Percentiles rank a stretch among this genome's conserved stretches.
phyloP scores from a whole-genome alignment of 1,284 basidiomycete genomes.

The Leccinum angustisporum region DNA sequence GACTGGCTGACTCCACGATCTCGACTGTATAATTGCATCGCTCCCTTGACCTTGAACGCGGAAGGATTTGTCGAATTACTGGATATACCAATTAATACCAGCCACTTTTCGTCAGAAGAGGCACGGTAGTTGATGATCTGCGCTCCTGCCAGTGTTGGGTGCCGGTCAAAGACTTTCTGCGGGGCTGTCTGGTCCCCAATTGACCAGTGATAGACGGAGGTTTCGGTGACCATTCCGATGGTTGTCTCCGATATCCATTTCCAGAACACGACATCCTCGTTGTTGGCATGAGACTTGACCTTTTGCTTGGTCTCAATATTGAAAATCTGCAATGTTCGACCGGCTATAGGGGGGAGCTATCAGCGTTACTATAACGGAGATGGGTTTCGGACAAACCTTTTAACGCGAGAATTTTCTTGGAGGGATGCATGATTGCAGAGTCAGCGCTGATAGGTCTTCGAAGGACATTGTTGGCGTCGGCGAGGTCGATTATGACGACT shows the following conservation, averaged over 20 bases:
- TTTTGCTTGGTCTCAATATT: slow-evolving; percentile 98
- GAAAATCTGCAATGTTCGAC: slow-evolving; percentile 95
- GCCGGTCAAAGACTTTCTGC: slow-evolving; percentile 95
- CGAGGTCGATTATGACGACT: slow-evolving; percentile 96
- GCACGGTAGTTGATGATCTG: slow-evolving; percentile 99
- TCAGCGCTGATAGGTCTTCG: slow-evolving; percentile 96
- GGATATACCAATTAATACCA: slow-evolving; percentile 94
- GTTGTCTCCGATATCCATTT: slow-evolving; percentile 94
- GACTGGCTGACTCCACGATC: slow-evolving; percentile 96
- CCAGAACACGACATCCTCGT: slow-evolving; percentile 98
- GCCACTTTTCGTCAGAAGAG: slow-evolving; percentile 94
- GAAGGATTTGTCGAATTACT: slow-evolving; percentile 90
- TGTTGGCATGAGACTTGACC: slow-evolving; percentile 94
- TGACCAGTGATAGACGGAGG: slow-evolving; percentile 94
- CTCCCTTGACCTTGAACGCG: slow-evolving; percentile 97
- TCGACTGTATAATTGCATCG: slow-evolving; percentile 92
- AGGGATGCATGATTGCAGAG: slow-evolving; percentile 98
- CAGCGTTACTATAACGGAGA: neutral
- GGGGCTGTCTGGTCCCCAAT: slow-evolving; percentile 73
- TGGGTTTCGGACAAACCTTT: slow-evolving; percentile 61
- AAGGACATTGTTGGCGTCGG: slow-evolving; percentile 94
- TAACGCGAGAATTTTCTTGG: slow-evolving; percentile 95
- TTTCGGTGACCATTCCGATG: slow-evolving; percentile 95
- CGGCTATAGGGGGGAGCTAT: slow-evolving; percentile 53
- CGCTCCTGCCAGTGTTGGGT: slow-evolving; percentile 88